Base-by-base conservation (phyloP, 1,284 basidiomycete species). In the Cronartium quercuum region DNA sequence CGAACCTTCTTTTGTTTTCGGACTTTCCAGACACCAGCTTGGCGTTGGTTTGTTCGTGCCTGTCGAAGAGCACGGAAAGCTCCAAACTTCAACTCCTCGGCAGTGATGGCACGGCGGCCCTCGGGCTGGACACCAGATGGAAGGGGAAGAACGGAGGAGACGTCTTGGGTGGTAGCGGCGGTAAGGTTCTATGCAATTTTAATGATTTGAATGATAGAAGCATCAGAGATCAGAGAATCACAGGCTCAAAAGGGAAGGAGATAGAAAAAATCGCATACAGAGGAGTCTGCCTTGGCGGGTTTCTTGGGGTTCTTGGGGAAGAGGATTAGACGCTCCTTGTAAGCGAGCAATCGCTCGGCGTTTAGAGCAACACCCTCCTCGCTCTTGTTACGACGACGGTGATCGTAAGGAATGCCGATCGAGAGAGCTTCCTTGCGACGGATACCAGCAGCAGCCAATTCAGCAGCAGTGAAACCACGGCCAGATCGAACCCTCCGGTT, bases 401-500 rank as follows among this genome's bases (percentile, higher is more conserved):
- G 94, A 85, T 99, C 95, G 79, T 98, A 93, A 78, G 92, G 90
- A 81, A 99, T 92, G 78, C 95, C 95, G 81, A 99, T 85, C 80
- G 91, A 89, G 77, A 89, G 88, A 58, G 96, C 96, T 85, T 94
- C 90, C 86, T 97, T 98, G 85, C 88, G 89, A 81, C 90, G 89
- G 82, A 99, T 88, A 76, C 96, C 96, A 78, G 95, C 96, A 82
- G 91, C 92, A 87, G 95, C 97, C 83, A 99, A 87, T 85, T 99
- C 95, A 77, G 88, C 88, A 74, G 92, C 84, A 78, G 95, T 95
- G 87, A 99, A 99, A 78, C 95, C 95, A 81, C 94, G 92, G 78
- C 95, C 95, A 84, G 94, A 92, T 80, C 95, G 92, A 82, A 98
- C 83, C 85, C 97, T 96, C 84, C 91, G 90, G 88, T 98, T 99